Base-by-base conservation (phyloP, 2,329 filamentous ascomycete species). In the Verticillium tricorpus region DNA sequence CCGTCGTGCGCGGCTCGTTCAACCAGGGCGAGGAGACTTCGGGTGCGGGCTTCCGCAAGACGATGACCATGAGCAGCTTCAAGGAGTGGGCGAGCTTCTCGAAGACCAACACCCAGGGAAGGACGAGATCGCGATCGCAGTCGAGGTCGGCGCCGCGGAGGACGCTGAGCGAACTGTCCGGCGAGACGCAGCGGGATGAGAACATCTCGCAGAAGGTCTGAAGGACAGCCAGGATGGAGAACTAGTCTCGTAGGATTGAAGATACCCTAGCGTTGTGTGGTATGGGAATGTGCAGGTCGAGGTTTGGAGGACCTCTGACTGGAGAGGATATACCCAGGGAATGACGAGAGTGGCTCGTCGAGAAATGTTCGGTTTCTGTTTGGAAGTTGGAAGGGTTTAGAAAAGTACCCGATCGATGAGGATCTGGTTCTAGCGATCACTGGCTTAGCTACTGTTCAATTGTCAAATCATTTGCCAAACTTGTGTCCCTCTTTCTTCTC, bases 11-110 rank as follows among this genome's bases (percentile, higher is more conserved):
- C 40, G 82, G 82, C 39, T 69, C 74, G 22, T 85, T 84, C 77
- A 78, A 77, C 50, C 84, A 86, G 71, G 83, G 83, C 17, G 76
- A 81, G 35, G 79, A 81, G 19, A 78, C 80, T 12, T 66, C 66
- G 25, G 73, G 71, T 3, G 71, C 75, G 35, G 78, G 77, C 5
- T 73, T 76, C 58, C 78, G 74, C 64, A 80, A 76, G 68, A 80
- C 79, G 22, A 74, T 85, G 71, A 83, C 80, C 63, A 77, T 84
- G 66, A 79, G 80, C 40, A 84, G 81, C 67, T 77, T 85, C 65
- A 78, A 77, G 72, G 78, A 76, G 15, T 80, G 78, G 78, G 75
- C 75, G 3, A 77, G 76, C 0, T 59, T 59, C 58, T 59, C 58
- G 58, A 28, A 31, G 22, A 19, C 31, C n/a, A 55, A 59, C 45